Evolutionary conservation across 306 rosid species (phyloP), one percentile per base, ranked within the genome.

Genomic region (Elaeagnus macrophylla): DNA sequence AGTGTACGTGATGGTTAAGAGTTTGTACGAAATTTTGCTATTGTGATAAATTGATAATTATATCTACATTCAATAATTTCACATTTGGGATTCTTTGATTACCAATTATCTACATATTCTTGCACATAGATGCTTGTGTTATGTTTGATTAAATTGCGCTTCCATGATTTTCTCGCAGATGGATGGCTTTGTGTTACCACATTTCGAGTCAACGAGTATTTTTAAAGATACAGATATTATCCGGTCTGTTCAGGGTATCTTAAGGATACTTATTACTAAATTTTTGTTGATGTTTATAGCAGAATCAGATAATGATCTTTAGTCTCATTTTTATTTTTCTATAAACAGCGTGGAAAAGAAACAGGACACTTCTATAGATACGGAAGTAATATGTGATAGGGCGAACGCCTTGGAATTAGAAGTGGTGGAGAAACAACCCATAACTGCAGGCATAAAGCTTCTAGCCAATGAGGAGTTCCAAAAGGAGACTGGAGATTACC

Each of bases 121-220:
- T 25, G 32, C 32, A 25, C 4, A 25, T 1, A 25, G 32, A 25
- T 25, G 32, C 5, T 25, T 25, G 4, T 25, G 32, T 2, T 1
- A 1, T 25, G 32, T 25, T 25, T 25, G 32, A 1, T 25, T 3
- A 25, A 25, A 25, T 25, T 25, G 32, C 32, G 4, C 32, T 25
- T 25, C 32, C 32, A 25, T 25, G 2, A 25, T 25, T 25, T 73
- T 44, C 25, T 59, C 48, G 76, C 79, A 87, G 99, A 87, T 93
- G 95, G 96, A 93, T 73, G 94, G 70, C 39, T 93, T 93, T 72
- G 94, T 80, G 63, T 77, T 93, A 25, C 99, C 99, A 3, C 85
- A 87, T 11, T 93, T 87, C 41, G 99, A 87, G 62, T 87, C 96
- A 2, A 79, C 86, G 38, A 61, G 73, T 68, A 79, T 93, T 72